Base-by-base conservation (phyloP, 1,284 basidiomycete genomes). In the Ganoderma sp. region DNA sequence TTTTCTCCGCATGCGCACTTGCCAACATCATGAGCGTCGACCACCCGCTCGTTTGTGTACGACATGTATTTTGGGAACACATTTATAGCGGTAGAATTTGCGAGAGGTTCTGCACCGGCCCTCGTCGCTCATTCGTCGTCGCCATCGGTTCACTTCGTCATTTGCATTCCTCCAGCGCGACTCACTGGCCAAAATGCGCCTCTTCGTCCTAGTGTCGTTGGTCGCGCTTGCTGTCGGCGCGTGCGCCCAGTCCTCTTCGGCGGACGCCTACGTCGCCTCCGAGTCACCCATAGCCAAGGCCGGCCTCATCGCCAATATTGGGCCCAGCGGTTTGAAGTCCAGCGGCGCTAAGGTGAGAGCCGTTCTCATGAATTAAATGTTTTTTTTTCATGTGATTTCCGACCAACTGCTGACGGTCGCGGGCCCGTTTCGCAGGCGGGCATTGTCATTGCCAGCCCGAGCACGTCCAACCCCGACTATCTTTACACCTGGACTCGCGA, bases 301-400 rank as follows among this genome's bases (percentile, higher is more conserved):
- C 0, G 85, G 82, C 12, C 63, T 90, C 10, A 81, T 90, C 32
- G 89, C 88, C 32, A 92, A 91, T 78, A 90, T 92, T 68, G 90
- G 90, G 1, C 79, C 88, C 0, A 70, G 73, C 61, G 89, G 89
- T 2, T 78, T 84, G 50, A 84, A 85, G 75, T 82, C 86, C 5
- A 78, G 81, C 10, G 90, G 88, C 52, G 90, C 89, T 19, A 75
- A 76, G 68, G 79, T 76, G 43, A 61, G 75, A 45, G 39, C 42
- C 39, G 25, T 14, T 34, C 1, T n/a, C 28, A 61, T 34, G 42
- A 25, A 39, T 39, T 39, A 8, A 10, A 39, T 9, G 10, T 37
- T 3, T 3, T 22, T n/a, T 3, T 22, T 5, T 22, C 19, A 14
- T 25, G 48, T 25, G n/a, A 25, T 50, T 12, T 22, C 14, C 12